These are phyloP conservation scores for Aspergillus candidus DNA, from an alignment of 2,329 filamentous ascomycete genomes.

Conservation along the genomic window DNA sequence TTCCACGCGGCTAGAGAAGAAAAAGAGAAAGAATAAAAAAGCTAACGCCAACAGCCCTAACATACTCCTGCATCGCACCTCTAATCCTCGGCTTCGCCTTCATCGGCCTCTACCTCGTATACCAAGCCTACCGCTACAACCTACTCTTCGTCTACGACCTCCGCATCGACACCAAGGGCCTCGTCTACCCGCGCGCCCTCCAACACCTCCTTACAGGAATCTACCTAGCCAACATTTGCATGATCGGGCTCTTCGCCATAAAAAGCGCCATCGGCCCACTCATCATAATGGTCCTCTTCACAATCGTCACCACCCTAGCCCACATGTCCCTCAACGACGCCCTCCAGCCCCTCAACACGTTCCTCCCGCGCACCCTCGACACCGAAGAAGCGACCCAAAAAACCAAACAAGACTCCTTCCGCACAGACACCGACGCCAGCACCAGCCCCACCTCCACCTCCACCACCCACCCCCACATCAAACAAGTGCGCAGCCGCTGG, in stretches of 20 bases:
- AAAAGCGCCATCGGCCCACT: slow-evolving; percentile 59
- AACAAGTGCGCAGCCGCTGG: slow-evolving; percentile 4
- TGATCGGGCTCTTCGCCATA: slow-evolving; percentile 78
- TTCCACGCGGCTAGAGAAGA: neutral
- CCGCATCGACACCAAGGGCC: slow-evolving; percentile 76
- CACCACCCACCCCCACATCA: slow-evolving; percentile 1
- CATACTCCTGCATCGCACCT: slow-evolving; percentile 81
- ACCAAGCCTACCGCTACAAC: slow-evolving; percentile 85
- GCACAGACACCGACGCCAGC: slow-evolving; percentile 12
- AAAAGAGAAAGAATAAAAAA: neutral
- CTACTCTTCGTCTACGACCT: slow-evolving; percentile 79
- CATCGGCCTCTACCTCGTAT: slow-evolving; percentile 71
- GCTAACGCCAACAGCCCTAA: slow-evolving; percentile 55
- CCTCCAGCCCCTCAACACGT: slow-evolving; percentile 47
- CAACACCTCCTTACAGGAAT: slow-evolving; percentile 78
- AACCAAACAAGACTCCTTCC: slow-evolving; percentile 27
- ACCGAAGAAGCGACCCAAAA: slow-evolving; percentile 47
- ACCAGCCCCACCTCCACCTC: slow-evolving; percentile 15
- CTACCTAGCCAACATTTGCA: slow-evolving; percentile 75
- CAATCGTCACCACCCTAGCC: slow-evolving; percentile 68
- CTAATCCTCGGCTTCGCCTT: slow-evolving; percentile 77
- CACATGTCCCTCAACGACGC: slow-evolving; percentile 54
- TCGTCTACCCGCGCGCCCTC: slow-evolving; percentile 79
- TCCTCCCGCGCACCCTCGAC: slow-evolving; percentile 64
- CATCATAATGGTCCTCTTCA: slow-evolving; percentile 68